Conservation (phyloP, 2,329 filamentous ascomycete species). For the Fusarium proliferatum region DNA sequence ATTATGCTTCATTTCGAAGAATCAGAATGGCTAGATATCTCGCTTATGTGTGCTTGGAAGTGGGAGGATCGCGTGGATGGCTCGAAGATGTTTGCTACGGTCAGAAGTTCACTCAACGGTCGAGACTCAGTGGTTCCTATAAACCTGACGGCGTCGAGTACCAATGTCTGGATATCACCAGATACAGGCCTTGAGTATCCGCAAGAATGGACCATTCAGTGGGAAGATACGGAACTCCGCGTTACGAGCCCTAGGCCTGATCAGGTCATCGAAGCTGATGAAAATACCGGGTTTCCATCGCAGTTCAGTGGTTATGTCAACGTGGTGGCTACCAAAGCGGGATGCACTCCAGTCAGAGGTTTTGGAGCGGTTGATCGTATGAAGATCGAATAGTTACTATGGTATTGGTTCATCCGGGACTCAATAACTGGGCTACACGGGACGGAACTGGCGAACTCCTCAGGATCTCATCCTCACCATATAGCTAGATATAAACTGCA, state of each 20-base stretch:
- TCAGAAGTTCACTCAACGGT: accelerated
- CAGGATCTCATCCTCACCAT: neutral
- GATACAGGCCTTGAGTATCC: neutral
- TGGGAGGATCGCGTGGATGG: neutral
- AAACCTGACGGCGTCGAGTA: neutral
- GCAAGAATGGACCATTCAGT: neutral
- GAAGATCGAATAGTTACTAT: neutral
- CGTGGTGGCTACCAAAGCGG: neutral
- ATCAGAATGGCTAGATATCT: neutral
- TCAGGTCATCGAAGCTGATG: neutral
- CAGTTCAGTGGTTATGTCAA: neutral
- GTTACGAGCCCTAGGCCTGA: neutral
- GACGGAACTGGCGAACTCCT: no score
- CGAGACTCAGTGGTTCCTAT: neutral
- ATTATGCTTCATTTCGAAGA: neutral
- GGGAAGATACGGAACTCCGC: neutral
- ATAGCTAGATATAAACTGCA: accelerated
- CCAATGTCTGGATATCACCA: neutral
- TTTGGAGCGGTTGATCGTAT: neutral
- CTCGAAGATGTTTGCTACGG: neutral
- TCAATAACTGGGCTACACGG: no score
- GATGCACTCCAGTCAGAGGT: neutral
- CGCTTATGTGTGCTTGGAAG: neutral
- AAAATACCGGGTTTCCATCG: neutral
- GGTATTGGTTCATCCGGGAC: neutral